Evolutionary conservation across 1,284 basidiomycete genomes (phyloP).

Genomic region (Marasmius sp.): DNA sequence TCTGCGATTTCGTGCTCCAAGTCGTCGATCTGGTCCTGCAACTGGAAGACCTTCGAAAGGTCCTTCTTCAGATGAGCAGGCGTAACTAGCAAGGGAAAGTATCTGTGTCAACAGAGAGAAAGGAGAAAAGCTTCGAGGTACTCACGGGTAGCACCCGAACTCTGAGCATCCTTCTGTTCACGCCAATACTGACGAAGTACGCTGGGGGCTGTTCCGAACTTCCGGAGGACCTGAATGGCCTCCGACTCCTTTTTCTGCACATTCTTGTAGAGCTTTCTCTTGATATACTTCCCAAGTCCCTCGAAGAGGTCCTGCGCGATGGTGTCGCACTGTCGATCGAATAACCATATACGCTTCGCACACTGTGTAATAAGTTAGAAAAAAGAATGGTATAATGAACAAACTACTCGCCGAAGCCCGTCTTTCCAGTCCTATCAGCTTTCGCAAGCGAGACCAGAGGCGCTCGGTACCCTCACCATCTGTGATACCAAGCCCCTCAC

Average conservation of each 20-base stretch:
- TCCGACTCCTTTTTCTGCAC: background rate
- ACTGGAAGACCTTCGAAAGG: background rate
- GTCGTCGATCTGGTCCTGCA: background rate
- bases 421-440: background rate
- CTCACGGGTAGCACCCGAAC: background rate
- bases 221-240: background rate
- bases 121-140: too few relatives aligned
- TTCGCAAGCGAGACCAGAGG: background rate
- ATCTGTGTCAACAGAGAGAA: background rate
- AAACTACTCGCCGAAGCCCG: background rate
- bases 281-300: background rate
- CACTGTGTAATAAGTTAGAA: background rate
- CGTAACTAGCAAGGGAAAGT: background rate
- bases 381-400: background rate
- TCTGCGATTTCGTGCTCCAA: too few relatives aligned
- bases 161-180: background rate
- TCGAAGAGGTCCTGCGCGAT: background rate
- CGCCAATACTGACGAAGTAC: background rate
- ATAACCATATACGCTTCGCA: background rate
- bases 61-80: background rate
- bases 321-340: background rate
- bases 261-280: background rate
- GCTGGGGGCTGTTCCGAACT: background rate
- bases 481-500: background rate
- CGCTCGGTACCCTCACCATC: background rate